phyloP scores from a whole-genome alignment of 306 rosid species.

The Luffa aegyptiaca region DNA sequence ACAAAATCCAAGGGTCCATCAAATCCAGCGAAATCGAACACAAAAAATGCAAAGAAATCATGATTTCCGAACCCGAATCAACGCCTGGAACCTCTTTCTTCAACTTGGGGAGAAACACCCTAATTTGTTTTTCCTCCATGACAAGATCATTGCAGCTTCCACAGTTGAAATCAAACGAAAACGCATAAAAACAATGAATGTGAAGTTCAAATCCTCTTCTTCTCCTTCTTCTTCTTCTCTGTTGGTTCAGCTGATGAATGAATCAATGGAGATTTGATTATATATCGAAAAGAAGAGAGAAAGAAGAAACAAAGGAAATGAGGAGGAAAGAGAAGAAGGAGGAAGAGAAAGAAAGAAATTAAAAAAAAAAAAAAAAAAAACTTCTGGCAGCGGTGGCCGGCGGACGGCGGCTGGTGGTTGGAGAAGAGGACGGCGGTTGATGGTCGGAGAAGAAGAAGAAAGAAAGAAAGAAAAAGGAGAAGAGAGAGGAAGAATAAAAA shows the following conservation, averaged over 20 bases:
- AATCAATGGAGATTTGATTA: background rate
- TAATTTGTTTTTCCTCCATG: slow-evolving; percentile 50
- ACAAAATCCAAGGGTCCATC: slow-evolving; percentile 77
- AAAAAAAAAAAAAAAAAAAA: no score
- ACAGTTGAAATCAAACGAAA: background rate
- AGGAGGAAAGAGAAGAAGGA: no score
- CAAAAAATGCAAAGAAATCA: slow-evolving; percentile 48
- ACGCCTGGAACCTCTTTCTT: slow-evolving; percentile 17
- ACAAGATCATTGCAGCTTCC: slow-evolving; percentile 37
- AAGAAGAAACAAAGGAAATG: no score
- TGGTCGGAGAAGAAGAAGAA: no score
- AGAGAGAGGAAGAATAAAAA: no score
- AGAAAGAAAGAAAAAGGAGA: no score
- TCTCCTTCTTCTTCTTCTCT: background rate
- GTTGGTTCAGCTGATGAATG: background rate
- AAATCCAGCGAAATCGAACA: slow-evolving; percentile 72
- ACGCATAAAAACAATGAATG: background rate
- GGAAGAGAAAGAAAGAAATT: no score
- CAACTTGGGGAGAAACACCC: slow-evolving; percentile 24
- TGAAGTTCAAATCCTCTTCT: background rate
- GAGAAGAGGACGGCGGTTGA: no score
- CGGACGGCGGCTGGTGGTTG: no score
- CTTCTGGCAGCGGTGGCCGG: no score
- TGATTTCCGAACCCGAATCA: slow-evolving; percentile 35
- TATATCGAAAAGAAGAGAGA: background rate